phyloP scores from a whole-genome alignment of 352 stramenopile genomes.

The Elongisporangium senticosum region DNA sequence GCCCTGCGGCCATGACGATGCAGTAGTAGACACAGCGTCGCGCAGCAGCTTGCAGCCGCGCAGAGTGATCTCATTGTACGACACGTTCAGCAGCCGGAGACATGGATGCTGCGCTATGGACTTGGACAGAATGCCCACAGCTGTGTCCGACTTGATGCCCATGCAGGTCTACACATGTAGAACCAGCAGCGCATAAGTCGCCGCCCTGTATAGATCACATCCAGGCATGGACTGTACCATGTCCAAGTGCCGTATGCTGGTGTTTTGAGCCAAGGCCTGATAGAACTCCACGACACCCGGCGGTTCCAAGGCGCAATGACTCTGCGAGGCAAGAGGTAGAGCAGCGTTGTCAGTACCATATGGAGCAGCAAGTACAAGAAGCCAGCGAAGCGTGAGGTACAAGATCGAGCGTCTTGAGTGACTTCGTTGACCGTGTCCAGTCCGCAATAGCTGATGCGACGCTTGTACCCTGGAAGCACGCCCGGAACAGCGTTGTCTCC shows the following conservation, averaged over 20 bases:
- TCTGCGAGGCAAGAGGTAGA: conserved; percentile 21
- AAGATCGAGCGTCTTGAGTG: conserved; percentile 45
- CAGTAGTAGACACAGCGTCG: conserved; percentile 22
- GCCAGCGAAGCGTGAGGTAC: conserved; percentile 15
- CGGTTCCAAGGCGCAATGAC: conserved; percentile 52
- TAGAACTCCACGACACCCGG: conserved; percentile 60
- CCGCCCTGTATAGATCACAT: not conserved
- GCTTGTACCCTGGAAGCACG: conserved; percentile 34
- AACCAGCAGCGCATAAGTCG: too few species aligned
- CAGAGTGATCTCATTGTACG: conserved; percentile 78
- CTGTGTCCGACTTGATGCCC: conserved; percentile 58
- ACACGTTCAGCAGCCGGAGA: conserved; percentile 48
- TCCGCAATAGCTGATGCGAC: conserved; percentile 26
- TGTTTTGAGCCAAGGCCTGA: conserved; percentile 39
- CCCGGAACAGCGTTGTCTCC: conserved; percentile 47
- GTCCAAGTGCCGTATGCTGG: conserved; percentile 41
- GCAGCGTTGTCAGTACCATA: not conserved
- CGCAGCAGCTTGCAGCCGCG: conserved; percentile 65
- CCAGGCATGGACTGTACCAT: conserved; percentile 29
- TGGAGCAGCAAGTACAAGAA: not conserved
- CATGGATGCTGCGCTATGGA: conserved; percentile 33
- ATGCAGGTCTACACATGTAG: conserved; percentile 32
- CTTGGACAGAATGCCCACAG: conserved; percentile 40
- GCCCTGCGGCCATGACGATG: not conserved
- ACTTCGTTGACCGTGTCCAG: conserved; percentile 18